Base-by-base conservation (phyloP, 305 asterid species). In the Solanum hybrid region DNA sequence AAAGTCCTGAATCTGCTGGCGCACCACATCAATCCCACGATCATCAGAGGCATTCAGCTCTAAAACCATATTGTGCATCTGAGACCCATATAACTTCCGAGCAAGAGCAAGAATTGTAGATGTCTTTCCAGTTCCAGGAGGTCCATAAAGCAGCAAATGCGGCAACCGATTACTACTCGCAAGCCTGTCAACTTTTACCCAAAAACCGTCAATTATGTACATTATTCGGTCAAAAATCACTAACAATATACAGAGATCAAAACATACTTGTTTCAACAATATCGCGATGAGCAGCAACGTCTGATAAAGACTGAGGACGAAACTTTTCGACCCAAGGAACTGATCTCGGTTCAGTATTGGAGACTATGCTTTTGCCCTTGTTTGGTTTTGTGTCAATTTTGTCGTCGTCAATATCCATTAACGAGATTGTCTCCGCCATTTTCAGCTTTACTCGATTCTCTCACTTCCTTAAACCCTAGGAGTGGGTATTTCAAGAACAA, bases 91-190 rank as follows among this genome's bases (percentile, higher is more conserved):
- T 71, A 97, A 94, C 93, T 97, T 96, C 90, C 99, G 93, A 18
- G 99, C 98, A 94, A 97, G 85, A 28, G 99, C 99, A 91, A 97
- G 92, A 91, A 97, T 92, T 0, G 99, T 97, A 40, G 99, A 96
- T 26, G 99, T 97, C 94, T 97, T 97, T 93, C 99, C 99, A 1
- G 99, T 97, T 73, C 99, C 99, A 5, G 99, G 99, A 16, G 99
- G 99, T 73, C 99, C 99, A 88, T 97, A 97, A 74, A 97, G 95
- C 82, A 97, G 95, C 95, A 97, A 93, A 94, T 97, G 99, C 42
- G 99, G 99, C 86, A 96, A 91, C 78, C 96, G 93, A 90, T 96
- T 96, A 90, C 97, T 96, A 91, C 94, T 95, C 34, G 99, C 98
- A 89, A 97, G 95, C 95, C 95, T 93, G 89, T 94, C 99, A 93